Conservation (phyloP, 306 rosid genomes). For the Purshia tridentata region DNA sequence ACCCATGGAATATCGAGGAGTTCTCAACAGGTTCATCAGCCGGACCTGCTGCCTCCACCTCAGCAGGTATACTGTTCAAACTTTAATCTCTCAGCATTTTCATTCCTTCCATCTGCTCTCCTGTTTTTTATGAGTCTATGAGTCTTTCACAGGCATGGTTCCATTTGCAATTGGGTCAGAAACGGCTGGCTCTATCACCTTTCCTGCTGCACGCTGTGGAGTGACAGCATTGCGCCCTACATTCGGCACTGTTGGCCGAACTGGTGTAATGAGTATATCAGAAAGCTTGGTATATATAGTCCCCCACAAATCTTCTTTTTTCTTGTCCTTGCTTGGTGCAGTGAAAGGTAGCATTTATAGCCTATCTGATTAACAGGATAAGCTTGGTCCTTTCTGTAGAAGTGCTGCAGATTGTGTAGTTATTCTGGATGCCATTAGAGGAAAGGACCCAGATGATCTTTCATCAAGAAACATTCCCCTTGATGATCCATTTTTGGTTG, state of each 20-base stretch:
- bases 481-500: conserved; percentile 67
- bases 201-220: conserved; percentile 80
- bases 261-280: conserved; percentile 81
- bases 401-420: conserved; percentile 72
- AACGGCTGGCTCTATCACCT: conserved; percentile 79
- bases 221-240: conserved; percentile 83
- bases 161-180: conserved; percentile 91
- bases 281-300: conserved; percentile 63
- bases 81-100: not conserved
- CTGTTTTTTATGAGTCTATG: not conserved
- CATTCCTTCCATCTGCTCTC: not conserved
- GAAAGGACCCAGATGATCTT: conserved; percentile 69
- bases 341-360: conserved; percentile 23
- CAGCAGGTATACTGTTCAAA: conserved; percentile 53
- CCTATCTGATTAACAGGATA: conserved; percentile 53
- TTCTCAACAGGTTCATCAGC: conserved; percentile 91
- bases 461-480: conserved; percentile 63
- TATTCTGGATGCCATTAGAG: conserved; percentile 66
- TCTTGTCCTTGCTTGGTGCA: not conserved
- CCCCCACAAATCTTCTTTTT: not conserved
- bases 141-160: conserved; percentile 57
- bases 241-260: conserved; percentile 76
- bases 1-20: conserved; percentile 89
- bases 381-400: conserved; percentile 91
- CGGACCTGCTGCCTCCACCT: conserved; percentile 79